Percentiles rank a stretch among this genome's conserved stretches.
Evolutionary conservation across 2,329 filamentous ascomycete genomes (phyloP).

Genomic region (Aureobasidium sp.): DNA sequence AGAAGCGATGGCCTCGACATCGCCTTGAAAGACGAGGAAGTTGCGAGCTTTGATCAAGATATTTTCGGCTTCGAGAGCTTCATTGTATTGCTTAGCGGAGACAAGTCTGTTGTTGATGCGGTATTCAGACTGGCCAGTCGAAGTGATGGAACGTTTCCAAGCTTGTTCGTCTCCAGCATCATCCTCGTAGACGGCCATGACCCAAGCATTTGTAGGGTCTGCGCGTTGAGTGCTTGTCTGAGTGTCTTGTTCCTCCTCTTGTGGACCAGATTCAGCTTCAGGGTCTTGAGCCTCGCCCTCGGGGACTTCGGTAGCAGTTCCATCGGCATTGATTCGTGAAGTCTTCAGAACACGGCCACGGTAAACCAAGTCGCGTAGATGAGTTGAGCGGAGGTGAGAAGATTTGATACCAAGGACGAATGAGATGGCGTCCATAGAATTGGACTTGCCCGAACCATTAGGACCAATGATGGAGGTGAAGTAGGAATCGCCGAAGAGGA

Average conservation of each 20-base stretch:
- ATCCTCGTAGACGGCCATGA: slow-evolving; percentile 98
- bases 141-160: slow-evolving; percentile 94
- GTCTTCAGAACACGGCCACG: slow-evolving; percentile 88
- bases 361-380: slow-evolving; percentile 91
- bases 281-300: slow-evolving; percentile 50
- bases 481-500: slow-evolving; percentile 94
- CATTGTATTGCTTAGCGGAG: slow-evolving; percentile 86
- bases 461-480: slow-evolving; percentile 99
- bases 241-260: slow-evolving; percentile 32
- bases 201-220: slow-evolving; percentile 93
- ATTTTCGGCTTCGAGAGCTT: slow-evolving; percentile 83
- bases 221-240: slow-evolving; percentile 58
- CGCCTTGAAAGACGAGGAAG: slow-evolving; percentile 96
- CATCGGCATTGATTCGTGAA: slow-evolving; percentile 86
- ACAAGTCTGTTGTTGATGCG: slow-evolving; percentile 91
- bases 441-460: slow-evolving; percentile 99
- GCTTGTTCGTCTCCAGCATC: slow-evolving; percentile 90
- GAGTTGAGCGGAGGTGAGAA: slow-evolving; percentile 88
- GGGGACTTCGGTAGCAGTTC: slow-evolving; percentile 52
- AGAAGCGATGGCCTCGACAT: slow-evolving; percentile 92
- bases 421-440: slow-evolving; percentile 99
- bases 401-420: slow-evolving; percentile 99
- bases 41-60: slow-evolving; percentile 97
- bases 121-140: slow-evolving; percentile 82
- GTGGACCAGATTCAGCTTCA: slow-evolving; percentile 22